Evolutionary conservation across 2,329 filamentous ascomycete species (phyloP).

Genomic region (Aspergillus novoparasiticus): DNA sequence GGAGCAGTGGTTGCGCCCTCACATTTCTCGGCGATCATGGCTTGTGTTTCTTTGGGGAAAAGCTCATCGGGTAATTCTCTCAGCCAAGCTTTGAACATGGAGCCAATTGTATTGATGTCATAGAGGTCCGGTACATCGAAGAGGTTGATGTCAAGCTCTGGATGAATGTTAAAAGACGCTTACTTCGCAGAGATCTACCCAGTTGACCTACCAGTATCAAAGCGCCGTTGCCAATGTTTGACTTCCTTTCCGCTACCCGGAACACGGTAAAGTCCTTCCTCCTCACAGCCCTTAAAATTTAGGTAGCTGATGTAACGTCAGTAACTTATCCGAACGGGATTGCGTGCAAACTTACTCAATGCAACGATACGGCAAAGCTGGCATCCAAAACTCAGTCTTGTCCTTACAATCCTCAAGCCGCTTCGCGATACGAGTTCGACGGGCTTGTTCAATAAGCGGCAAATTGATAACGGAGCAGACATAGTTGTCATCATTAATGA

Average conservation of each 20-base stretch:
- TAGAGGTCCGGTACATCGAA: slow-evolving; percentile 86
- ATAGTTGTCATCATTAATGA: slow-evolving; percentile 80
- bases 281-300: slow-evolving; percentile 91
- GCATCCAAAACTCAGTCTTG: slow-evolving; percentile 99
- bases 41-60: slow-evolving; percentile 81
- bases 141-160: slow-evolving; percentile 85
- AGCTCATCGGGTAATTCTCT: slow-evolving; percentile 93
- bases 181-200: neutral
- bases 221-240: slow-evolving; percentile 89
- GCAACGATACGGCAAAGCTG: slow-evolving; percentile 88
- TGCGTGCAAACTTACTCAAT: slow-evolving; percentile 66
- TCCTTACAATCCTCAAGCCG: slow-evolving; percentile 83
- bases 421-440: slow-evolving; percentile 89
- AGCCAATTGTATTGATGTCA: slow-evolving; percentile 95
- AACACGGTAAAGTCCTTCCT: slow-evolving; percentile 90
- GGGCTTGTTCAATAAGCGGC: slow-evolving; percentile 83
- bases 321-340: slow-evolving; percentile 3
- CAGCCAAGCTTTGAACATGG: slow-evolving; percentile 95
- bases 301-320: slow-evolving; percentile 63
- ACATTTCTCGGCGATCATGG: slow-evolving; percentile 77
- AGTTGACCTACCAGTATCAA: slow-evolving; percentile 70
- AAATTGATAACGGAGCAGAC: slow-evolving; percentile 81
- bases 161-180: slow-evolving; percentile 3
- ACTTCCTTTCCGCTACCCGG: slow-evolving; percentile 88
- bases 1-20: slow-evolving; percentile 77